phyloP scores from a whole-genome alignment of 2,329 filamentous ascomycete genomes.

The Amauroascus niger region DNA sequence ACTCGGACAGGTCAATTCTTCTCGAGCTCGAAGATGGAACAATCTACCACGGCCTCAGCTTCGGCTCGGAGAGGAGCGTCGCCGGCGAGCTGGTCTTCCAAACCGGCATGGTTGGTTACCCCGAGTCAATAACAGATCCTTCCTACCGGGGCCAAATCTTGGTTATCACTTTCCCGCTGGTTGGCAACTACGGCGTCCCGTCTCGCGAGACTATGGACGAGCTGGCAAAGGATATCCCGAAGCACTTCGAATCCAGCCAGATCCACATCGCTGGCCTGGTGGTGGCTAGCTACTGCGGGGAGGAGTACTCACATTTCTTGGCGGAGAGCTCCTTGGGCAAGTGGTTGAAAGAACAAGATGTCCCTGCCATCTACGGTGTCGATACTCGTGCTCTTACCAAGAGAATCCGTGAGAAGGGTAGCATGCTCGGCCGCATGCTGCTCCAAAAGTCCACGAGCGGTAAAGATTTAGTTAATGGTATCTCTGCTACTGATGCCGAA shows the following conservation, averaged over 20 bases:
- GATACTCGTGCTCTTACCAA: conserved; percentile 92
- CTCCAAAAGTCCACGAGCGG: conserved; percentile 50
- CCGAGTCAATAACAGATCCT: conserved; percentile 83
- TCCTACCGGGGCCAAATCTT: conserved; percentile 90
- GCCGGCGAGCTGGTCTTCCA: conserved; percentile 98
- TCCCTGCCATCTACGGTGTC: conserved; percentile 89
- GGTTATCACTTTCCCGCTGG: conserved; percentile 88
- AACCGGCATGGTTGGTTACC: conserved; percentile 98
- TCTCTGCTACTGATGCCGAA: conserved; percentile 33
- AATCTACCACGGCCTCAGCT: conserved; percentile 89
- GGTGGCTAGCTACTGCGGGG: conserved; percentile 81
- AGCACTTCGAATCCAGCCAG: conserved; percentile 82
- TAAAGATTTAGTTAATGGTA: conserved; percentile 18
- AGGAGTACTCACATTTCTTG: conserved; percentile 91
- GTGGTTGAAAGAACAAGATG: conserved; percentile 92
- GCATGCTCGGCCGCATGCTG: conserved; percentile 87
- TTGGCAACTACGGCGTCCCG: conserved; percentile 96
- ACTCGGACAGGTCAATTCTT: conserved; percentile 56
- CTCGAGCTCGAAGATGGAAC: conserved; percentile 90
- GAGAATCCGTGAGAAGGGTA: conserved; percentile 84
- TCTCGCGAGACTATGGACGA: conserved; percentile 75
- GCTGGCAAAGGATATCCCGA: conserved; percentile 73
- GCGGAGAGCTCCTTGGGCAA: conserved; percentile 80
- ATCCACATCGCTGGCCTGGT: conserved; percentile 93
- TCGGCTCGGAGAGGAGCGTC: conserved; percentile 87